phyloP scores from a whole-genome alignment of 805 yeast species.

The Hemisphaericaspora nanyangensis region DNA sequence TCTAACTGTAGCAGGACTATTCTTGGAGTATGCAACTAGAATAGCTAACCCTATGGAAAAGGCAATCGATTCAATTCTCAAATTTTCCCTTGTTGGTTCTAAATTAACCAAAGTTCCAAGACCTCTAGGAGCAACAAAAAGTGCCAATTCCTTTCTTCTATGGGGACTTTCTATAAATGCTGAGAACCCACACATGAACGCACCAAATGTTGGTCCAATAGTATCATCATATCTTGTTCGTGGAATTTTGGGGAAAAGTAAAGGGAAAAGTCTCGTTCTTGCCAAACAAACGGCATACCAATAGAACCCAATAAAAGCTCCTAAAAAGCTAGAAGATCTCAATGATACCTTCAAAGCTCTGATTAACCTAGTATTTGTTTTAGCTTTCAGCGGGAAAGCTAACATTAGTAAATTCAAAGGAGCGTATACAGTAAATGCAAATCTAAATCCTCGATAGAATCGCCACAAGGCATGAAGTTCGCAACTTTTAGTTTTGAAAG shows the following conservation, averaged over 20 bases:
- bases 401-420: constrained; percentile 36
- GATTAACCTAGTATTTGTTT: constrained; percentile 13
- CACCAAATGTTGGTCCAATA: constrained; percentile 38
- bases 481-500: constrained; percentile 34
- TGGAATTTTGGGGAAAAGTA: constrained; percentile 33
- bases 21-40: constrained; percentile 30
- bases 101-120: constrained; percentile 30
- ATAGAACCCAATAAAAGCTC: constrained; percentile 35
- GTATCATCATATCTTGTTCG: constrained; percentile 34
- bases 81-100: constrained; percentile 20
- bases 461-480: constrained; percentile 47
- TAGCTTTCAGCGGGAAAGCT: constrained; percentile 17
- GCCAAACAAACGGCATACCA: constrained; percentile 49
- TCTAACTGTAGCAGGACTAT: constrained; percentile 26
- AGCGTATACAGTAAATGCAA: constrained; percentile 39
- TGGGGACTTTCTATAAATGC: constrained; percentile 35
- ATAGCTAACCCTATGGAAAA: constrained; percentile 34
- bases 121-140: constrained; percentile 43
- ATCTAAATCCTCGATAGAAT: constrained; percentile 37
- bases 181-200: constrained; percentile 40
- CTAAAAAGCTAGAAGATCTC: constrained; percentile 43
- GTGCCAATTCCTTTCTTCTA: constrained; percentile 45
- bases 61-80: constrained; percentile 25
- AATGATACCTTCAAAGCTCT: constrained; percentile 24
- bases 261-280: constrained; percentile 37